Evolutionary conservation across 768 basidiomycete species (phyloP), one percentile per base, ranked within the genome.

Genomic region (Suillus alpinus): DNA sequence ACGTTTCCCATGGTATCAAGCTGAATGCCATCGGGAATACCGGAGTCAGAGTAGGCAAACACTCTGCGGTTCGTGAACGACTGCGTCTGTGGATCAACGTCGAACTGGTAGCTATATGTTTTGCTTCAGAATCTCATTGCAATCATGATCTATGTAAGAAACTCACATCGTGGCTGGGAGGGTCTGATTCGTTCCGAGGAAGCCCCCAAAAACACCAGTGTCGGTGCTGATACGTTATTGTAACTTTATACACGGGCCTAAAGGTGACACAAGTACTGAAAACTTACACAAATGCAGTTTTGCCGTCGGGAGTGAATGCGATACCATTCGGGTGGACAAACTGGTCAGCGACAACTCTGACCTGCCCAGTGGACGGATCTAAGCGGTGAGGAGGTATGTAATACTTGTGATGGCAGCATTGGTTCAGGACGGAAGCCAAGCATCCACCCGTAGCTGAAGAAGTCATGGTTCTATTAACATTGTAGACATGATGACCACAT

Each of bases 301-400:
- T 81, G 9, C 89, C 88, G 63, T 88, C 84, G 2, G 77, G 73
- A 18, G 81, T 83, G 69, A 92, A 87, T 0, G 88, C 87, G 57
- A 93, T 82, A 1, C 91, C 92, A 67, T 93, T 94, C 50, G 81
- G 82, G 64, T 82, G 82, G 60, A 82, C 80, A 67, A 92, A 88
- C 23, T 86, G 87, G 63, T 89, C 87, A 3, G 92, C 91, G 3
- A 92, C 87, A 6, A 88, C 86, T 3, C 83, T 81, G 5, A 93
- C 82, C 32, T 81, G 72, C 3, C 88, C 81, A 0, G 86, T 87
- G 1, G 77, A 76, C 6, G 87, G 84, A 67, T 91, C 85, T 67
- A 91, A 85, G 13, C 87, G 81, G 70, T 94, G 94, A 16, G n/a
- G n/a, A n/a, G n/a, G n/a, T n/a, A n/a, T n/a, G n/a, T n/a, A n/a